Evolutionary conservation across 257 asterid species (phyloP).

Genomic region (Solanum dulcamara): DNA sequence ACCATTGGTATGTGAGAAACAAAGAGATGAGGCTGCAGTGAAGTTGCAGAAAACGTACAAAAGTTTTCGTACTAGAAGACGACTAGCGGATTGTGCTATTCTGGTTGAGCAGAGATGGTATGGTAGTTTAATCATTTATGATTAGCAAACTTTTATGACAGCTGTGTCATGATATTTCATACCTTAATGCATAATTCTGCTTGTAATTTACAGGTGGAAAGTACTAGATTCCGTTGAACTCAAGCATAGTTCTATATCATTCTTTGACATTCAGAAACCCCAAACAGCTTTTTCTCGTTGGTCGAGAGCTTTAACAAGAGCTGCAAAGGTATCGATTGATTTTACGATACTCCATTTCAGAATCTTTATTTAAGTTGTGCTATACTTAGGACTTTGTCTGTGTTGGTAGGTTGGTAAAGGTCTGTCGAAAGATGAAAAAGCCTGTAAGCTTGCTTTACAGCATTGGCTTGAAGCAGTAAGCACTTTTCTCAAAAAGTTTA

Average conservation of each 20-base stretch:
- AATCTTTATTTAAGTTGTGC: neutral
- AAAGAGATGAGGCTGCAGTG: constrained; percentile 49
- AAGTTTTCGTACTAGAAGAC: constrained; percentile 76
- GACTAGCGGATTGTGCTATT: constrained; percentile 82
- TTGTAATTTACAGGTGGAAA: constrained; percentile 62
- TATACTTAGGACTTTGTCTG: neutral
- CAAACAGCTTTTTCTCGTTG: constrained; percentile 30
- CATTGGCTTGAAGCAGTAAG: constrained; percentile 97
- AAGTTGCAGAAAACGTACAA: constrained; percentile 77
- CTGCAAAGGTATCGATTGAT: constrained; percentile 16
- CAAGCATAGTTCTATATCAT: constrained; percentile 32
- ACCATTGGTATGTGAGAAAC: neutral
- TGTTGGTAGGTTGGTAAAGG: constrained; percentile 68
- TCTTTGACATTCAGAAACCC: constrained; percentile 22
- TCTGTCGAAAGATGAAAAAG: constrained; percentile 59
- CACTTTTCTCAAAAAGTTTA: neutral
- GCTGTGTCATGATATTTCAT: neutral
- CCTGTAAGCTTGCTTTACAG: constrained; percentile 78
- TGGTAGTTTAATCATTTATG: neutral
- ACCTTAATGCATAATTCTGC: neutral
- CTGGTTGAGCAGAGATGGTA: constrained; percentile 85
- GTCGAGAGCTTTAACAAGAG: constrained; percentile 29
- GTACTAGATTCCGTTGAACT: constrained; percentile 75
- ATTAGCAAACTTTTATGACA: neutral
- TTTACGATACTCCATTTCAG: neutral